Percentiles rank a stretch among this genome's conserved stretches.
These are phyloP conservation scores for Xylaria scruposa DNA, from an alignment of 495 filamentous ascomycete genomes.

Conservation along the genomic window DNA sequence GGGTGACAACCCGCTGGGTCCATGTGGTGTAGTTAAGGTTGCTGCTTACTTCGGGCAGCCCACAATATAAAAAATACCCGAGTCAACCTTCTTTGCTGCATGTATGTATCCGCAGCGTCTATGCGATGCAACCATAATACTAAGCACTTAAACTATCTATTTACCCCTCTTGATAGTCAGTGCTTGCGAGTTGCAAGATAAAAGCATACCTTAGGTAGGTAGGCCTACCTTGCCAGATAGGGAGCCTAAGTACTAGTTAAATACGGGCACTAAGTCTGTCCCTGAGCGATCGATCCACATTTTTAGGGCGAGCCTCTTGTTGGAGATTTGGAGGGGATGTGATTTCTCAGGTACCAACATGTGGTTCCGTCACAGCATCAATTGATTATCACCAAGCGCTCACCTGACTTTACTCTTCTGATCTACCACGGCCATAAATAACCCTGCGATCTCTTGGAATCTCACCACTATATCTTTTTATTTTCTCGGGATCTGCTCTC, in stretches of 20 bases:
- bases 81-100: conserved; percentile 4
- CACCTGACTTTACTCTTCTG: conserved; percentile 13
- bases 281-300: conserved; percentile 2
- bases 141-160: neutral
- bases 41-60: neutral
- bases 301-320: conserved; percentile 14
- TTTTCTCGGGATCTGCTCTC: neutral
- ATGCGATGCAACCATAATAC: conserved; percentile 18
- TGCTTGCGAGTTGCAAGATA: no score
- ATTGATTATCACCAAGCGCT: conserved; percentile 1
- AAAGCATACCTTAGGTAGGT: no score
- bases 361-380: conserved; percentile 22
- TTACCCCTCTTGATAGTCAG: no score
- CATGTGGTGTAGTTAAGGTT: neutral
- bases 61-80: neutral
- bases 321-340: conserved; percentile 8
- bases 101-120: neutral
- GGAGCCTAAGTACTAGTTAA: neutral
- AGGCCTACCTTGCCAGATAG: neutral
- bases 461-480: conserved; percentile 9
- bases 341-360: conserved; percentile 8
- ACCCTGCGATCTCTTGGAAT: neutral
- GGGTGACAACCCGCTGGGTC: neutral
- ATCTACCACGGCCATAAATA: conserved; percentile 12
- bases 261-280: neutral